A percentile compares a stretch with the other conserved stretches of the same genome.
phyloP scores from a whole-genome alignment of 768 basidiomycete genomes.

The Psilocybe azurescens region DNA sequence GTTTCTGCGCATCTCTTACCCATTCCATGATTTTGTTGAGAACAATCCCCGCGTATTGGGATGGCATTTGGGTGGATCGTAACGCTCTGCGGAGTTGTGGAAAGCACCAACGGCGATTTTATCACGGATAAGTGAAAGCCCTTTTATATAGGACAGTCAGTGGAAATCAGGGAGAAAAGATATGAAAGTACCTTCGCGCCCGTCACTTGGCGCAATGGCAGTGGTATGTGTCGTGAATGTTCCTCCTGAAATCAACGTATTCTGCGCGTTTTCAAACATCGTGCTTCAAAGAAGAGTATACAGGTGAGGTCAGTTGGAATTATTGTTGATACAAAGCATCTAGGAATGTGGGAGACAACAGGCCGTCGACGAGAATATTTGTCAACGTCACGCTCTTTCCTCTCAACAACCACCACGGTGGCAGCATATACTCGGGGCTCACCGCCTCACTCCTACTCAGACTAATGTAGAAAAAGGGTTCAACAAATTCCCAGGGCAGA shows the following conservation, averaged over 20 bases:
- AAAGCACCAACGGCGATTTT: conserved; percentile 16
- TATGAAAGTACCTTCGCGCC: neutral
- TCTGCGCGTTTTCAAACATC: conserved; percentile 10
- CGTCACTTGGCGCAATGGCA: neutral
- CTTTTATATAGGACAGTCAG: neutral
- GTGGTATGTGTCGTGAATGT: conserved; percentile 6
- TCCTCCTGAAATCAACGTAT: conserved; percentile 9
- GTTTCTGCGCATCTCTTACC: conserved; percentile 3
- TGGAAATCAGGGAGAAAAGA: neutral
- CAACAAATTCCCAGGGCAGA: too few relatives aligned
- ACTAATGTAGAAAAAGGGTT: too few relatives aligned
- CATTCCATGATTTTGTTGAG: conserved; percentile 17
- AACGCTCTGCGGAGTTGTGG: conserved; percentile 21
- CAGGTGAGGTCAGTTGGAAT: too few relatives aligned
- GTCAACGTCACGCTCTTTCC: too few relatives aligned
- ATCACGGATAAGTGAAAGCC: neutral
- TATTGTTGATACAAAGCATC: too few relatives aligned
- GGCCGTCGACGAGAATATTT: too few relatives aligned
- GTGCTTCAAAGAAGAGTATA: neutral
- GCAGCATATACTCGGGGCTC: too few relatives aligned
- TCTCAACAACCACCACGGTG: too few relatives aligned
- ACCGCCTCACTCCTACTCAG: too few relatives aligned
- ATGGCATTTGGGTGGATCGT: conserved; percentile 20
- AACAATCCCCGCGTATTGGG: conserved; percentile 15
- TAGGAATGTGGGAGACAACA: too few relatives aligned